phyloP scores from a whole-genome alignment of 148 eudicot species.

The Fallopia convolvulus region DNA sequence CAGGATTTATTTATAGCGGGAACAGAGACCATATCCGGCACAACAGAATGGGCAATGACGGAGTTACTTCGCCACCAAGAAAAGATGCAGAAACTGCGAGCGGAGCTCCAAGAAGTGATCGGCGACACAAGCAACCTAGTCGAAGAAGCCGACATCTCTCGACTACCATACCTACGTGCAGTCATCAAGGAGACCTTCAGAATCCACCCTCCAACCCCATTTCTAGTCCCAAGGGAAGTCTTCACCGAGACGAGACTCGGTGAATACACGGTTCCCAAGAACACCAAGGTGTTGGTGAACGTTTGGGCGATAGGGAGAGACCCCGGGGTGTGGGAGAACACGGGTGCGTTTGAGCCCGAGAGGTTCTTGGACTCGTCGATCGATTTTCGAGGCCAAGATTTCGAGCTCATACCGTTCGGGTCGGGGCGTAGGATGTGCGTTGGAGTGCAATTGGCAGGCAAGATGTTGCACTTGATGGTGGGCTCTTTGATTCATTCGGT shows the following conservation, averaged over 20 bases:
- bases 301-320: conserved; percentile 52
- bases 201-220: conserved; percentile 50
- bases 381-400: conserved; percentile 44
- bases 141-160: conserved; percentile 23
- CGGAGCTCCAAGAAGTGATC: conserved; percentile 13
- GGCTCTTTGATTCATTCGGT: conserved; percentile 36
- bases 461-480: conserved; percentile 20
- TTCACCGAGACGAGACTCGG: conserved; percentile 26
- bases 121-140: background rate
- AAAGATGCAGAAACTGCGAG: conserved; percentile 11
- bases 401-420: conserved; percentile 52
- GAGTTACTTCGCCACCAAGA: conserved; percentile 13
- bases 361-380: conserved; percentile 31
- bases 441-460: conserved; percentile 30
- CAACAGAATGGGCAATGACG: conserved; percentile 19
- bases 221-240: conserved; percentile 42
- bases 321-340: conserved; percentile 32
- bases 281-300: conserved; percentile 40
- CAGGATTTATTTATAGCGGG: conserved; percentile 20
- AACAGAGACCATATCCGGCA: conserved; percentile 13
- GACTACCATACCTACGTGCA: conserved; percentile 44
- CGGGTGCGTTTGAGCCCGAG: conserved; percentile 39
- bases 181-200: conserved; percentile 47
- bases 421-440: conserved; percentile 52
- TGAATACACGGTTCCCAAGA: conserved; percentile 34